Evolutionary conservation across 805 yeast genomes (phyloP).

Genomic region (Candida quercuum): DNA sequence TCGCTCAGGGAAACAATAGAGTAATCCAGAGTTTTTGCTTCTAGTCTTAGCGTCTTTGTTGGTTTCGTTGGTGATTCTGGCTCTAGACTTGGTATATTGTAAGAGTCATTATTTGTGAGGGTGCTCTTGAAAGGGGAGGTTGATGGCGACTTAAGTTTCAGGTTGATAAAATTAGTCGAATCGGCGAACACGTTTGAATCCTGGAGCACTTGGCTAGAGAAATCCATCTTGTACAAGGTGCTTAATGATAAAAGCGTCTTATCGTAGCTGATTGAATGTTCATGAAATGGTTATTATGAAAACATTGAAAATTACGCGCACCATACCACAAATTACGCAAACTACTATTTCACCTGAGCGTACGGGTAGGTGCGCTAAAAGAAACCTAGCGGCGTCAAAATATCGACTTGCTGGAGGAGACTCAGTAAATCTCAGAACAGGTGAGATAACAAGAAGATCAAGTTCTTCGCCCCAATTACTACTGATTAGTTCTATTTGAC

Average conservation of each 20-base stretch:
- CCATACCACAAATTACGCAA: neutral
- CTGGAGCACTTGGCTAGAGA: constrained; percentile 11
- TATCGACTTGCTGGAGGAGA: too few species aligned
- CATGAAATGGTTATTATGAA: neutral
- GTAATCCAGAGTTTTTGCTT: neutral
- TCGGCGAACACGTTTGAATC: constrained; percentile 18
- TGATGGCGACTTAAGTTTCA: constrained; percentile 21
- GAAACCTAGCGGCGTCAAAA: too few species aligned
- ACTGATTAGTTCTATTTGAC: too few species aligned
- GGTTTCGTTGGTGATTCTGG: constrained; percentile 1
- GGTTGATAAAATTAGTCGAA: constrained; percentile 8
- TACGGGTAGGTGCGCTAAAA: too few species aligned
- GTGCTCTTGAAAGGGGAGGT: constrained; percentile 16
- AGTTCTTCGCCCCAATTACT: too few species aligned
- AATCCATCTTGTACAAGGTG: too few species aligned
- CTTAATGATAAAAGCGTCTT: too few species aligned
- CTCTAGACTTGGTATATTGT: neutral
- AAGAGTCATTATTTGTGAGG: neutral
- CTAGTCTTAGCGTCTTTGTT: neutral
- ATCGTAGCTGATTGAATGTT: too few species aligned
- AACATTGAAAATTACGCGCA: neutral
- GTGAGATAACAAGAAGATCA: too few species aligned
- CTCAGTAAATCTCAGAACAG: too few species aligned
- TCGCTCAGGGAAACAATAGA: neutral
- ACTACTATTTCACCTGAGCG: too few species aligned